A percentile compares a stretch with the other conserved stretches of the same genome.
These are phyloP conservation scores for Coemansia sp. DNA, from an alignment of 192 early-diverging fungal genomes.

Conservation along the genomic window DNA sequence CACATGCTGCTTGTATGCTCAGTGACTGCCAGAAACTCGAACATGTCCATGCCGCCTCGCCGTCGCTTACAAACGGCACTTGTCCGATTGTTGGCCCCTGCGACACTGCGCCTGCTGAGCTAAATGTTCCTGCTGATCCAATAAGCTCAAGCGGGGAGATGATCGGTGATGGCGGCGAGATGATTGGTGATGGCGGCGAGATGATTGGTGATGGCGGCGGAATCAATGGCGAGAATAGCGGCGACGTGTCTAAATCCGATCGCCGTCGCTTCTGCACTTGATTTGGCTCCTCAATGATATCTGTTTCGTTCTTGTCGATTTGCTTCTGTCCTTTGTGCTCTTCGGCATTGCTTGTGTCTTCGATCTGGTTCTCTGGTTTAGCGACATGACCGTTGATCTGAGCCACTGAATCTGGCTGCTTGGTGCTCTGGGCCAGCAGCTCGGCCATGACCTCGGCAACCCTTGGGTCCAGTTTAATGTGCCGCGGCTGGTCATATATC, in stretches of 20 bases:
- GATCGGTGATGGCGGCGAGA: not conserved
- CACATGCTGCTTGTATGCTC: conserved; percentile 16
- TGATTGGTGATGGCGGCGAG: not conserved
- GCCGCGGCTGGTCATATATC: conserved; percentile 26
- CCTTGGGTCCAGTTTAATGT: conserved; percentile 12
- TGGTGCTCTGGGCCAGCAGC: not conserved
- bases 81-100: conserved; percentile 13
- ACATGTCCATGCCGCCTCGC: conserved; percentile 24
- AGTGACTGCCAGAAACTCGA: conserved; percentile 20
- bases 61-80: conserved; percentile 23
- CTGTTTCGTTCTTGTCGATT: too few species aligned
- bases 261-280: too few species aligned
- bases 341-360: too few species aligned
- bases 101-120: not conserved
- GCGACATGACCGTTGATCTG: too few species aligned
- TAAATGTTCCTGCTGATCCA: not conserved
- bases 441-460: conserved; percentile 2
- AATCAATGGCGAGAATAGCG: not conserved
- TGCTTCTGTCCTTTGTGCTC: too few species aligned
- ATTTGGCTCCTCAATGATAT: too few species aligned
- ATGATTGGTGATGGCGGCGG: not conserved
- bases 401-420: too few species aligned
- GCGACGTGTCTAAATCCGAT: too few species aligned
- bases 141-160: not conserved
- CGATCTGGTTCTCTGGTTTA: too few species aligned